These are phyloP conservation scores for Salix exigua DNA, from an alignment of 345 rosid genomes.

Conservation along the genomic window DNA sequence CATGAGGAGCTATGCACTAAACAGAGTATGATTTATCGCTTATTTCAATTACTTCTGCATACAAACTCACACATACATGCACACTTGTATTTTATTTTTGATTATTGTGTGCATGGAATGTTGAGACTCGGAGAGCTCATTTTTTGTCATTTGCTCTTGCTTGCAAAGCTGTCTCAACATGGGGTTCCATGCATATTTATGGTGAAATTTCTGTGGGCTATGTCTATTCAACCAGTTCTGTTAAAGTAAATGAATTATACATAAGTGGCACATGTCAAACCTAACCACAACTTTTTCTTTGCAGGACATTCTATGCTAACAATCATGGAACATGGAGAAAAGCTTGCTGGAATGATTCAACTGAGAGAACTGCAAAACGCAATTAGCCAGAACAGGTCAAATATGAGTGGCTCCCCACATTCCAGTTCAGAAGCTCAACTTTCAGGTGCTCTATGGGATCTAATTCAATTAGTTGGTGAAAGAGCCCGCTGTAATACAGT, in stretches of 20 bases:
- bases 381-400: slow-evolving; percentile 61
- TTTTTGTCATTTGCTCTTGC: background rate
- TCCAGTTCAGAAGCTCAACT: slow-evolving; percentile 46
- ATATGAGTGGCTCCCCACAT: slow-evolving; percentile 34
- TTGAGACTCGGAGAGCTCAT: background rate
- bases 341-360: slow-evolving; percentile 82
- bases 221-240: background rate
- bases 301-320: slow-evolving; percentile 74
- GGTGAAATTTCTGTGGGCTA: background rate
- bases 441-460: slow-evolving; percentile 86
- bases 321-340: slow-evolving; percentile 91
- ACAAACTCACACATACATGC: background rate
- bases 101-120: background rate
- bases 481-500: slow-evolving; percentile 77
- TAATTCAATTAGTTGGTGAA: slow-evolving; percentile 87
- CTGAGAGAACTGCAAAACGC: slow-evolving; percentile 73
- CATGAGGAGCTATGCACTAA: slow-evolving; percentile 86
- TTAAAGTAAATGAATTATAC: too few relatives aligned
- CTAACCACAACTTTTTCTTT: slow-evolving; percentile 16
- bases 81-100: background rate
- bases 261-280: background rate
- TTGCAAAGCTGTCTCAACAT: background rate
- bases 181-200: background rate
- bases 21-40: slow-evolving; percentile 52
- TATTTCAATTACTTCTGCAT: slow-evolving; percentile 2